phyloP scores from a whole-genome alignment of 129 eudicot genomes.

The Lactuca sativa region DNA sequence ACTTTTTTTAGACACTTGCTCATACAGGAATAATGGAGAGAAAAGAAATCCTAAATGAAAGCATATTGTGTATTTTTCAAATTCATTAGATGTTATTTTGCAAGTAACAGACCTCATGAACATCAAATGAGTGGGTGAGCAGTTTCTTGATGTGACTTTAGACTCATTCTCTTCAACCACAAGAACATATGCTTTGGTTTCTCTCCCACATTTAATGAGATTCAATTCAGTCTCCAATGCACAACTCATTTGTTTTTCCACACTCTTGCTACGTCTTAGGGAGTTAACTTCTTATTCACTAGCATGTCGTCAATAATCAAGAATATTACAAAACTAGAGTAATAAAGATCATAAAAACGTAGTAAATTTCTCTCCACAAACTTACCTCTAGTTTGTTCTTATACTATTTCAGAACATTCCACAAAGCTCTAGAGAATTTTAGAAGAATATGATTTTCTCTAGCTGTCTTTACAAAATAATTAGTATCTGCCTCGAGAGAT shows the following conservation, averaged over 20 bases:
- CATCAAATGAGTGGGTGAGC: background rate
- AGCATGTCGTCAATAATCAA: too few relatives aligned
- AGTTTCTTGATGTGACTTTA: background rate
- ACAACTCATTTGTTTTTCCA: constrained; percentile 37
- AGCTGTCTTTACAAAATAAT: constrained; percentile 30
- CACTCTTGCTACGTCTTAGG: constrained; percentile 38
- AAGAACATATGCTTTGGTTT: constrained; percentile 12
- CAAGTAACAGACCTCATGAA: constrained; percentile 35
- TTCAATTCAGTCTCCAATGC: constrained; percentile 47
- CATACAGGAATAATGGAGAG: too few relatives aligned
- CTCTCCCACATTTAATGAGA: constrained; percentile 33
- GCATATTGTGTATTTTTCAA: too few relatives aligned
- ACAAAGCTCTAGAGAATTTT: constrained; percentile 67
- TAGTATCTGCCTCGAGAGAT: background rate
- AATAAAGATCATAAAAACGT: too few relatives aligned
- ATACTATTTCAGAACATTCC: constrained; percentile 52
- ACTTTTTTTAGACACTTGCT: too few relatives aligned
- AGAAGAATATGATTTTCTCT: constrained; percentile 51
- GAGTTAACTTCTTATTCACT: constrained; percentile 19
- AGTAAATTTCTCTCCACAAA: background rate
- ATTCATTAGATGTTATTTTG: background rate
- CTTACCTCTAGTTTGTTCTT: constrained; percentile 52
- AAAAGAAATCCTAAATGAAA: too few relatives aligned
- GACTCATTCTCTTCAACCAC: constrained; percentile 20
- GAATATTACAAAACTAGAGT: background rate